Base-by-base conservation (phyloP, 2,329 filamentous ascomycete genomes). In the Berkeleyomyces basicola region DNA sequence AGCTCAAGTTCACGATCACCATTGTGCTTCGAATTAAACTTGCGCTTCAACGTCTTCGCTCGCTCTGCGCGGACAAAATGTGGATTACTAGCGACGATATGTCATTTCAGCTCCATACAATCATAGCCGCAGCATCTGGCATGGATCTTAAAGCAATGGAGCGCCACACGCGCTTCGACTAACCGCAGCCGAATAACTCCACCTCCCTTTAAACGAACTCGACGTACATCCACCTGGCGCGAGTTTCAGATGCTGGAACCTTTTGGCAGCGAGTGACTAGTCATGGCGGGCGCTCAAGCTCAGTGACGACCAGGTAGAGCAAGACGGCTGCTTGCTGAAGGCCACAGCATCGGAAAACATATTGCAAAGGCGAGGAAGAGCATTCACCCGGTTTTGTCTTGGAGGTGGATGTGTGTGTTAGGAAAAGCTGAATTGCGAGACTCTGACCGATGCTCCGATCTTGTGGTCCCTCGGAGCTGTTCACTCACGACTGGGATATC, bases 11-110 rank as follows among this genome's bases (percentile, higher is more conserved):
- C 85, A 92, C 68, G 87, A 90, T 68, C 82, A 87, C 2, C 84
- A 90, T n/a, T 58, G 88, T 92, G 68, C 80, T 79, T 2, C 80
- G 83, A 10, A 85, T 91, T 43, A 86, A 90, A 47, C 79, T 82
- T 4, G 88, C 90, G 82, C 87, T 89, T 79, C 78, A 79, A 64
- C 82, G 83, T 4, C 78, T 93, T 44, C 82, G 85, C n/a, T n/a
- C 63, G 84, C 86, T 31, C 78, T 96, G 46, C 83, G 93, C 49
- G n/a, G 88, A 96, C 71, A 97, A 97, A 77, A 96, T 97, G 88
- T 99, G 93, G 93, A 97, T 95, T 71, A 88, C 93, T 65, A 92
- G 88, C 1, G 90, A 96, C 71, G 91, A n/a, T n/a, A 97, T 37
- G 86, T 89, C 66, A 91, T 92, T 68, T 96, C 93, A 3, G 87